phyloP scores from a whole-genome alignment of 441 rosid genomes.

The Pelargonium australe region DNA sequence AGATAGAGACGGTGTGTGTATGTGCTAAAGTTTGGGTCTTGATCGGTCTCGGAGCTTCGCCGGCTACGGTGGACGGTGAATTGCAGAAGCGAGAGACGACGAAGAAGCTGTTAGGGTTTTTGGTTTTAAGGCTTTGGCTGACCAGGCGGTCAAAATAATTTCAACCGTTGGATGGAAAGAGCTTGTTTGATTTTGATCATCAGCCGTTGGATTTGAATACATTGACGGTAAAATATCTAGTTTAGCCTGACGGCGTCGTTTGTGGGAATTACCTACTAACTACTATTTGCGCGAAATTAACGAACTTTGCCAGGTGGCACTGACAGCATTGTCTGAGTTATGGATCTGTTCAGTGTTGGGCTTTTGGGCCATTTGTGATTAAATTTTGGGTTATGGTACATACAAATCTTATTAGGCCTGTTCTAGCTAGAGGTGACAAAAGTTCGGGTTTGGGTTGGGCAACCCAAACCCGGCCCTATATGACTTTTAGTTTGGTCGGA shows the following conservation, averaged over 20 bases:
- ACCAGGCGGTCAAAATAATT: constrained; percentile 9
- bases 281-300: not conserved
- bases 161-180: constrained; percentile 32
- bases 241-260: not conserved
- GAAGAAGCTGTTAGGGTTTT: constrained; percentile 28
- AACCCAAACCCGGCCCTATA: too few relatives aligned
- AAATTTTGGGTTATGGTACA: not conserved
- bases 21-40: not conserved
- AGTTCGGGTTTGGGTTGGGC: too few relatives aligned
- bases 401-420: not conserved
- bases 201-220: constrained; percentile 30
- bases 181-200: not conserved
- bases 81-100: constrained; percentile 33
- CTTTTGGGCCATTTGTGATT: not conserved
- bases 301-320: constrained; percentile 6
- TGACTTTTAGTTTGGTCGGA: too few relatives aligned
- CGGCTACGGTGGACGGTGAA: constrained; percentile 27
- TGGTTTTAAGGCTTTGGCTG: constrained; percentile 21
- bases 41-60: constrained; percentile 18
- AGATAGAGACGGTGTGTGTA: not conserved
- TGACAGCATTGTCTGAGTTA: not conserved
- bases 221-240: not conserved
- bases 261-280: not conserved
- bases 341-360: not conserved
- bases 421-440: too few relatives aligned